Evolutionary conservation across 2,329 filamentous ascomycete genomes (phyloP).

Genomic region (Tolypocladium tropicale): DNA sequence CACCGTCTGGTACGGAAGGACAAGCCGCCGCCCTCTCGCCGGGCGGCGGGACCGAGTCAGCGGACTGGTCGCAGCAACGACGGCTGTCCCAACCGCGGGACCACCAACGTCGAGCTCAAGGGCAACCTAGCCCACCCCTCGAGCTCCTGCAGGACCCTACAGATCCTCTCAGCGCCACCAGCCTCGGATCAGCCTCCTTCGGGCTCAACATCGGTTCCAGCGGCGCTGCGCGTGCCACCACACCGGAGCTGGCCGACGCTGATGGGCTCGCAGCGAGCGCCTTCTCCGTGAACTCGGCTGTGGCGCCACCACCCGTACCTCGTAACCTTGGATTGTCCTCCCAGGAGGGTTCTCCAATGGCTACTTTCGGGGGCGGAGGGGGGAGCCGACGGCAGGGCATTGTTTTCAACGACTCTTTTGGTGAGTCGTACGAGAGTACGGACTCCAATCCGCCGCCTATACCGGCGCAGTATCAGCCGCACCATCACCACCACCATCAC

Average conservation of each 20-base stretch:
- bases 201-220: constrained; percentile 19
- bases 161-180: constrained; percentile 23
- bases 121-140: not conserved
- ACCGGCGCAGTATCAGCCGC: constrained; percentile 2
- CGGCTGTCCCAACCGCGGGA: constrained; percentile 16
- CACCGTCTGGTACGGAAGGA: constrained; percentile 35
- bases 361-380: constrained; percentile 22
- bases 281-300: constrained; percentile 8
- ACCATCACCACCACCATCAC: constrained; percentile 11
- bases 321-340: constrained; percentile 12
- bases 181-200: constrained; percentile 23
- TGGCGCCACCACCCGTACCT: constrained; percentile 7
- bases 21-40: constrained; percentile 18
- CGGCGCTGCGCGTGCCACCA: constrained; percentile 52
- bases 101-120: constrained; percentile 7
- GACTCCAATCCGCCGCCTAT: constrained; percentile 24
- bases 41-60: constrained; percentile 25
- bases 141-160: not conserved
- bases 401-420: constrained; percentile 48
- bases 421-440: constrained; percentile 37
- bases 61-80: constrained; percentile 22
- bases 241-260: constrained; percentile 45
- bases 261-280: constrained; percentile 14
- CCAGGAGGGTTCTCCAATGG: constrained; percentile 22
- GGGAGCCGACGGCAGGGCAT: constrained; percentile 45